These are phyloP conservation scores for Lycium ferocissimum DNA, from an alignment of 257 asterid species.

Conservation along the genomic window DNA sequence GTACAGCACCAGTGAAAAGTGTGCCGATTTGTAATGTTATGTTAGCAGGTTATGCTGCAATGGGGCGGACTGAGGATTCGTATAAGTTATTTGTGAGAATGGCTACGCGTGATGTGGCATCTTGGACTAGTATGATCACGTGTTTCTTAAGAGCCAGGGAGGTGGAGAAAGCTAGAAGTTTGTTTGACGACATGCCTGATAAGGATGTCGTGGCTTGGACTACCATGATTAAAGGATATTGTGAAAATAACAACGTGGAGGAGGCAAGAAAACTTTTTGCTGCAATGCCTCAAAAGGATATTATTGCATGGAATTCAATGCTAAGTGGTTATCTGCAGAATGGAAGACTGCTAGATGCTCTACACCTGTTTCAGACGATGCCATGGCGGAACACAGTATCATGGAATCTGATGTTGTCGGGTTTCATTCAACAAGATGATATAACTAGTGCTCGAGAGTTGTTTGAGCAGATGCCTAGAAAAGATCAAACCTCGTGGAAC, in stretches of 20 bases:
- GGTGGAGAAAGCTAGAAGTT: slow-evolving; percentile 57
- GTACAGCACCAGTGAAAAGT: slow-evolving; percentile 47
- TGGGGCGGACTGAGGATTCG: slow-evolving; percentile 41
- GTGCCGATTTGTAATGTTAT: slow-evolving; percentile 58
- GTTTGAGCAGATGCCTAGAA: slow-evolving; percentile 61
- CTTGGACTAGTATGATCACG: slow-evolving; percentile 76
- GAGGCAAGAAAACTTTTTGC: slow-evolving; percentile 60
- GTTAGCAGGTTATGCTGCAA: slow-evolving; percentile 59
- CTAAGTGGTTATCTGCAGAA: slow-evolving; percentile 59
- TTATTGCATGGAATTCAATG: slow-evolving; percentile 78
- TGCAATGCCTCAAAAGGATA: slow-evolving; percentile 64
- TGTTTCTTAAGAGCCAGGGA: slow-evolving; percentile 63
- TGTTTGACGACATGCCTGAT: slow-evolving; percentile 69
- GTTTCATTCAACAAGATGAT: slow-evolving; percentile 58
- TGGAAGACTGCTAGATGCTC: slow-evolving; percentile 54
- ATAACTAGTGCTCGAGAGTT: slow-evolving; percentile 46
- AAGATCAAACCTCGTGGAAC: slow-evolving; percentile 70
- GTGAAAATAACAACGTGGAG: slow-evolving; percentile 51
- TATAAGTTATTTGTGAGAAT: slow-evolving; percentile 54
- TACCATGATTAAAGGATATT: slow-evolving; percentile 73
- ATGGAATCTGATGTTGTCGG: slow-evolving; percentile 69
- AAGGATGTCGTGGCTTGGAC: slow-evolving; percentile 85
- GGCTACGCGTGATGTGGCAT: slow-evolving; percentile 57
- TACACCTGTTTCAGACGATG: slow-evolving; percentile 55
- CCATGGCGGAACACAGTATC: slow-evolving; percentile 59